Conservation (phyloP, 257 asterid species). For the Hygrophila difformis region DNA sequence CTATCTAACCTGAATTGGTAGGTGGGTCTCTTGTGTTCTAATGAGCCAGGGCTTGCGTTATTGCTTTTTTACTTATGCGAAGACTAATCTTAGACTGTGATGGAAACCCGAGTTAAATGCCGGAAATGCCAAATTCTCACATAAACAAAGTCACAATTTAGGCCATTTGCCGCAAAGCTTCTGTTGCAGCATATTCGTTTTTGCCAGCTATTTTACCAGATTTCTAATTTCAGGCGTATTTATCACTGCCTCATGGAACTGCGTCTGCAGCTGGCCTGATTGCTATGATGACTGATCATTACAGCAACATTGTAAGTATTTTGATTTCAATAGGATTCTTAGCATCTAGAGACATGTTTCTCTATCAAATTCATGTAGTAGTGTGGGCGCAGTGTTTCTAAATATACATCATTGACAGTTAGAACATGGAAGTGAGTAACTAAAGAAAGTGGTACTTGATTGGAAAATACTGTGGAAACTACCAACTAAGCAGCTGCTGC, state of each 20-base stretch:
- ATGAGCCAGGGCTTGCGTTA: background rate
- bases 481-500: background rate
- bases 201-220: conserved; percentile 9
- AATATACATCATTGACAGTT: conserved; percentile 8
- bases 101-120: conserved; percentile 3
- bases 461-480: conserved; percentile 3
- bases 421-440: conserved; percentile 4
- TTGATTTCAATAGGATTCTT: conserved; percentile 1
- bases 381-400: conserved; percentile 5
- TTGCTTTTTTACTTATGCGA: background rate
- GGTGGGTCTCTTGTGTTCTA: conserved; percentile 12
- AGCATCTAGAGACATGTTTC: background rate
- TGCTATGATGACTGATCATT: conserved; percentile 98
- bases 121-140: background rate
- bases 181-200: conserved; percentile 4
- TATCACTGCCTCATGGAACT: conserved; percentile 94
- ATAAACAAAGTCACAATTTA: conserved; percentile 7
- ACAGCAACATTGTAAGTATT: conserved; percentile 71
- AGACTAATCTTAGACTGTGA: conserved; percentile 4
- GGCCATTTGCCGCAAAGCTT: conserved; percentile 11
- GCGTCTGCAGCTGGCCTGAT: conserved; percentile 82
- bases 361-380: conserved; percentile 13
- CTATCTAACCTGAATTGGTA: background rate
- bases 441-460: conserved; percentile 13
- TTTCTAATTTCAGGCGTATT: conserved; percentile 71